Conservation (phyloP, 768 basidiomycete species). For the Lyophyllum atratum region DNA sequence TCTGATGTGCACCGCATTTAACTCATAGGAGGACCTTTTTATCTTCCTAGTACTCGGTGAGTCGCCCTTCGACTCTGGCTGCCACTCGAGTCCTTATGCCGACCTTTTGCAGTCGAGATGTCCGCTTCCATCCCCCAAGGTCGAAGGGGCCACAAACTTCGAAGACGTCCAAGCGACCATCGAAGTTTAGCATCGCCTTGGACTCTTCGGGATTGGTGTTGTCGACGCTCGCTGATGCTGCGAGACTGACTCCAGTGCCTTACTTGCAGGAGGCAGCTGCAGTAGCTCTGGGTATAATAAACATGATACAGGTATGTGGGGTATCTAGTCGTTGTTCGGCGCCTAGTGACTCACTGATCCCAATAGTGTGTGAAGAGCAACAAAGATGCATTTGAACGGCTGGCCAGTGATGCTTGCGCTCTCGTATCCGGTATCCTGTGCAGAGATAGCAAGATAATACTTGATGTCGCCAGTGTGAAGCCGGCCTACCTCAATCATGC, state of each 20-base stretch:
- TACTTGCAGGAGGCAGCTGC: conserved; percentile 3
- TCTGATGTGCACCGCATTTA: too few species aligned
- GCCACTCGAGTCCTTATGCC: too few species aligned
- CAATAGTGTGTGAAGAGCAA: conserved; percentile 8
- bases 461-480: neutral
- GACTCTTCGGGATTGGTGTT: neutral
- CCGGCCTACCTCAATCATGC: conserved; percentile 3
- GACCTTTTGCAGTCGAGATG: too few species aligned
- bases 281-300: conserved; percentile 4
- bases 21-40: too few species aligned
- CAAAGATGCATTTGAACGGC: conserved; percentile 10
- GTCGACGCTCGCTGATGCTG: conserved; percentile 3
- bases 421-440: conserved; percentile 8
- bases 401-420: conserved; percentile 10
- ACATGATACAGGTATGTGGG: conserved; percentile 1
- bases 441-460: neutral
- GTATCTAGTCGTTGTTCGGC: neutral
- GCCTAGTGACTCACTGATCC: neutral
- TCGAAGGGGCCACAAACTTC: too few species aligned
- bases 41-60: too few species aligned
- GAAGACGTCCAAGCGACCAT: neutral
- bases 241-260: neutral
- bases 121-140: too few species aligned
- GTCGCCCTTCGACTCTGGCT: too few species aligned
- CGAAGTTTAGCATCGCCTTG: neutral